Evolutionary conservation across 352 stramenopile genomes (phyloP).

Genomic region (Phytopythium mirpurense): DNA sequence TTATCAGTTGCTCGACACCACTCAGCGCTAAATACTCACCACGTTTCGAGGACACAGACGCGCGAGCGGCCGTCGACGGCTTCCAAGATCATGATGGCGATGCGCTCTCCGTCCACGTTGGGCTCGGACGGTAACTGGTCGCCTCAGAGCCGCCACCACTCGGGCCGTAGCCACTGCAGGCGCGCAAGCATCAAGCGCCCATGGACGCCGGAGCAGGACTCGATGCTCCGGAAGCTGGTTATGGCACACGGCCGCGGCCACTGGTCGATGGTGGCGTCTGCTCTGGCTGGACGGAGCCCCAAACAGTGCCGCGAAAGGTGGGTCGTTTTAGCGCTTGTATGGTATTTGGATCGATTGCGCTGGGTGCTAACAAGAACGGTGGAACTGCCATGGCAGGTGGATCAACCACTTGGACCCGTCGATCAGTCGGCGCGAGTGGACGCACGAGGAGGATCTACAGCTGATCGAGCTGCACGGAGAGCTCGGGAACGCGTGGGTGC

Average conservation of each 20-base stretch:
- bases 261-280: conserved; percentile 56
- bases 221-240: conserved; percentile 30
- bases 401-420: conserved; percentile 30
- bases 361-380: too few relatives aligned
- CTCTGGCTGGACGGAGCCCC: conserved; percentile 46
- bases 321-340: too few relatives aligned
- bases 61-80: too few relatives aligned
- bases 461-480: conserved; percentile 24
- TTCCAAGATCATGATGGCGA: too few relatives aligned
- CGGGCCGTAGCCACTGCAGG: too few relatives aligned
- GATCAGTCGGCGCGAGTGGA: conserved; percentile 34
- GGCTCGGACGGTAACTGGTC: too few relatives aligned
- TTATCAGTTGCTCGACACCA: too few relatives aligned
- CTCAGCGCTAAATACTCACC: too few relatives aligned
- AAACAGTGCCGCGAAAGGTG: conserved; percentile 74
- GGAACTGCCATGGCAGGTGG: conserved; percentile 8
- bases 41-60: not conserved
- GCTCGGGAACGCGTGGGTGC: conserved; percentile 40
- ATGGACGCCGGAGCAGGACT: conserved; percentile 47
- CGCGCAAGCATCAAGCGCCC: conserved; percentile 7
- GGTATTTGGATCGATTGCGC: too few relatives aligned
- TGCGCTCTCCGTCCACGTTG: too few relatives aligned
- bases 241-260: conserved; percentile 27
- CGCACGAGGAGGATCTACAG: conserved; percentile 25
- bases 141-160: too few relatives aligned